These are phyloP conservation scores for Mycena sp. DNA, from an alignment of 1,284 basidiomycete species.

Conservation along the genomic window DNA sequence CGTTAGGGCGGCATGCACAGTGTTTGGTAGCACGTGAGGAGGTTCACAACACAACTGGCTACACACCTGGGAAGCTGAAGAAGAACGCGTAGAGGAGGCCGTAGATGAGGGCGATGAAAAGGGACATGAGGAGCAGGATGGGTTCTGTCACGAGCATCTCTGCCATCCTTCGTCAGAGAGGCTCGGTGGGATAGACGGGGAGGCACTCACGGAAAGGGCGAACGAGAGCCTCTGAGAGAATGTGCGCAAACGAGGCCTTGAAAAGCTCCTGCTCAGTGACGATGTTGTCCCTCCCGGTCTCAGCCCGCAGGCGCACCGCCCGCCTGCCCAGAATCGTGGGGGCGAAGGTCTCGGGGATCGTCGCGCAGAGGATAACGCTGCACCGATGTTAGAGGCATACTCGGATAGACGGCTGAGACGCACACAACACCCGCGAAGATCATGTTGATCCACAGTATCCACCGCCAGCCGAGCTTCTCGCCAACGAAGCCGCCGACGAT, in stretches of 20 bases:
- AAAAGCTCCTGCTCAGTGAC: slow-evolving; percentile 53
- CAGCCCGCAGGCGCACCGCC: slow-evolving; percentile 48
- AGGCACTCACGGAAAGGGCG: slow-evolving; percentile 40
- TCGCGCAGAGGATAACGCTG: slow-evolving; percentile 31
- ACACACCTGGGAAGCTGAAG: slow-evolving; percentile 24
- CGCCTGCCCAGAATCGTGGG: slow-evolving; percentile 55
- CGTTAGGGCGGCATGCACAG: no score
- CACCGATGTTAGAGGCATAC: background rate
- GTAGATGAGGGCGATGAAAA: slow-evolving; percentile 27
- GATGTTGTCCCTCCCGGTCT: slow-evolving; percentile 44
- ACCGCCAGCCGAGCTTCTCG: slow-evolving; percentile 50
- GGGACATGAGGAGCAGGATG: slow-evolving; percentile 28
- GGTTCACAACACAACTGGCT: no score
- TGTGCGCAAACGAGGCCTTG: slow-evolving; percentile 34
- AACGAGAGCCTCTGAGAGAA: slow-evolving; percentile 40
- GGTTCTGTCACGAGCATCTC: slow-evolving; percentile 27
- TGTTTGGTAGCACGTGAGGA: no score
- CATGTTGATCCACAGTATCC: slow-evolving; percentile 60
- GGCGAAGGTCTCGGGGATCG: slow-evolving; percentile 49
- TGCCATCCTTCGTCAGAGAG: slow-evolving; percentile 45
- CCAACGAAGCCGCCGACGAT: slow-evolving; percentile 52
- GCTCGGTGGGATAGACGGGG: slow-evolving; percentile 43
- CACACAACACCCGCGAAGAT: slow-evolving; percentile 48
- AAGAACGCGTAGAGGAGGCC: slow-evolving; percentile 29
- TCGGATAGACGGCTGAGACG: background rate